Evolutionary conservation across 805 yeast species (phyloP), one percentile per base, ranked within the genome.

Genomic region (Sugiyamaella smithiae): DNA sequence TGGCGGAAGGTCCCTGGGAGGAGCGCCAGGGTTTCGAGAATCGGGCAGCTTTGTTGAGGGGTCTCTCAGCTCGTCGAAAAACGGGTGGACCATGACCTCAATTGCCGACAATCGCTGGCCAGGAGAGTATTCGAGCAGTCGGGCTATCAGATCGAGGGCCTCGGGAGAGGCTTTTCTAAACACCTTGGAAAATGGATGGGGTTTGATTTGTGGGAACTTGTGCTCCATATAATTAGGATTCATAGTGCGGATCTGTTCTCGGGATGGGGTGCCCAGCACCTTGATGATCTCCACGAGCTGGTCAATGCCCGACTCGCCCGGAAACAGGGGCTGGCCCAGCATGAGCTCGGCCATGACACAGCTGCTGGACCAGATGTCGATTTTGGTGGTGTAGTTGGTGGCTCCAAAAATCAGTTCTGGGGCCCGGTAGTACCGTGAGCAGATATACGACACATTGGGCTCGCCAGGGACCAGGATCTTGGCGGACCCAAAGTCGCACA

Each of bases 321-420:
- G 99, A 71, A 93, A 93, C 56, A 93, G 73, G 11, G 99, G 99
- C 66, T 89, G 97, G 14, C 99, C 98, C 49, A 93, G 76, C 55
- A 90, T 80, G 61, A 93, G 73, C 70, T 93, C 99, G 3, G 98
- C 98, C 88, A 93, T 89, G 19, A 93, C 99, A 72, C 99, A 93
- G 17, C 96, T 97, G 35, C 57, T 53, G 11, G 96, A 87, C 99
- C 99, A 93, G 42, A 93, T 81, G 66, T 93, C 99, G 57, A 93
- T 93, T 67, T 91, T 90, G 25, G 97, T 89, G 5, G 98, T 88
- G 68, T 93, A 93, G 68, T 90, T 88, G 23, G 96, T 85, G 11
- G 98, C 96, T 16, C 98, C 99, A 72, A 93, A 93, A 52, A 93
- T 93, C 59, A 93, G 79, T 69, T 93, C 99, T 0, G 99, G 99